Percentiles rank a stretch among this genome's conserved stretches.
These are phyloP conservation scores for Sutorius australiensis DNA, from an alignment of 768 basidiomycete species.

Conservation along the genomic window DNA sequence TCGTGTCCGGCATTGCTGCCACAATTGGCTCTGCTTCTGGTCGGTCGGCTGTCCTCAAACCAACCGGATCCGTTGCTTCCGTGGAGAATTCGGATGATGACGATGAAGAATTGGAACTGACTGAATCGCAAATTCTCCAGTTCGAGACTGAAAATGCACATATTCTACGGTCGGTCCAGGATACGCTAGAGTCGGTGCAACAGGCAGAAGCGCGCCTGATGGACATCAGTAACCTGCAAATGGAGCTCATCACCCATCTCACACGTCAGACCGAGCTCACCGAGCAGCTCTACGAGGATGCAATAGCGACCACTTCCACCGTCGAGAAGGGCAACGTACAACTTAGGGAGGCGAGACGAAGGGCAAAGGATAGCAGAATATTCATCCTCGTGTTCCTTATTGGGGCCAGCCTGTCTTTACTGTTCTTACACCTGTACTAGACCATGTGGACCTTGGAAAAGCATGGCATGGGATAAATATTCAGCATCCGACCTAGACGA, in stretches of 20 bases:
- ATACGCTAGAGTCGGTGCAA: conserved; percentile 84
- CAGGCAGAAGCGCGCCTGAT: conserved; percentile 87
- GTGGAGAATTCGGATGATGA: conserved; percentile 54
- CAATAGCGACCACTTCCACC: conserved; percentile 78
- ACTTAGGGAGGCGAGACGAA: conserved; percentile 81
- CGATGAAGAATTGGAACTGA: conserved; percentile 78
- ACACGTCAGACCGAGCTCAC: conserved; percentile 88
- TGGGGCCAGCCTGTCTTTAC: conserved; percentile 83
- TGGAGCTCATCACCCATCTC: conserved; percentile 85
- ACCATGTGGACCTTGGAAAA: conserved; percentile 3
- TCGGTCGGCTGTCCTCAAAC: conserved; percentile 26
- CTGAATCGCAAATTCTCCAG: conserved; percentile 83
- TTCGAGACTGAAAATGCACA: conserved; percentile 91
- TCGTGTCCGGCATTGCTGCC: conserved; percentile 54
- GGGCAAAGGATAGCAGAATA: conserved; percentile 81
- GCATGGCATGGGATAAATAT: conserved; percentile 6
- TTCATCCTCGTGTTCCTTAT: conserved; percentile 91
- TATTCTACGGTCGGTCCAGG: conserved; percentile 79
- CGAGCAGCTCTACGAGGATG: conserved; percentile 93
- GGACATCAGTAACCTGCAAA: conserved; percentile 92
- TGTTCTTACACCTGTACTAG: conserved; percentile 93
- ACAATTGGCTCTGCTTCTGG: conserved; percentile 50
- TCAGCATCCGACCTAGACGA: neutral
- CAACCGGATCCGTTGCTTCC: conserved; percentile 32
- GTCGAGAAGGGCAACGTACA: conserved; percentile 90